A percentile compares a stretch with the other conserved stretches of the same genome.
phyloP scores from a whole-genome alignment of 345 rosid species.

The Aurinia saxatilis region DNA sequence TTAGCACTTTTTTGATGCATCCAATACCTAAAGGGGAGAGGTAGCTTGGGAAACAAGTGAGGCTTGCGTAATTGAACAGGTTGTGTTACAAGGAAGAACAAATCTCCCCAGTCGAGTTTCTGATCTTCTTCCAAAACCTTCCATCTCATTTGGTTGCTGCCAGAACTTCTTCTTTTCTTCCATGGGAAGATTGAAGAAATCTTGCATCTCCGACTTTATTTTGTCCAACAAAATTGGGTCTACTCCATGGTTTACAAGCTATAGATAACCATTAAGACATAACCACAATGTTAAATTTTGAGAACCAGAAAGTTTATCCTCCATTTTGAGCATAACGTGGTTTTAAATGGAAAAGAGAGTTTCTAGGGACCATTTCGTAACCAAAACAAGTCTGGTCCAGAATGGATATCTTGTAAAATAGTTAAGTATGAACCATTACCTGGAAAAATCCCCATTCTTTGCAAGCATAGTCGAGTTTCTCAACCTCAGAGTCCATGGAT shows the following conservation, averaged over 20 bases:
- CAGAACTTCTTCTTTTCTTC: constrained; percentile 29
- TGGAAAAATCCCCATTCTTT: too few species aligned
- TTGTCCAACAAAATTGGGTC: constrained; percentile 23
- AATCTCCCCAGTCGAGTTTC: constrained; percentile 34
- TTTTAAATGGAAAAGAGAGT: too few species aligned
- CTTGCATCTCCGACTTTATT: constrained; percentile 20
- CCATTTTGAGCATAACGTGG: neutral
- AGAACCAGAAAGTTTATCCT: neutral
- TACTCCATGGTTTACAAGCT: too few species aligned
- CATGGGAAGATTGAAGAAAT: constrained; percentile 31
- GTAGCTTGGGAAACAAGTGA: too few species aligned
- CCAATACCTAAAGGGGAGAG: constrained; percentile 23
- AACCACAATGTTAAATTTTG: neutral
- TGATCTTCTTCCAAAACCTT: constrained; percentile 34
- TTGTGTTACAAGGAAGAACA: constrained; percentile 7
- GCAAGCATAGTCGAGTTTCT: too few species aligned
- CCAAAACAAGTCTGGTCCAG: neutral
- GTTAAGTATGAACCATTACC: too few species aligned
- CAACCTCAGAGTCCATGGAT: too few species aligned
- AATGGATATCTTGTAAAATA: neutral
- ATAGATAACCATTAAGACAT: neutral
- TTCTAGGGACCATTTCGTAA: too few species aligned
- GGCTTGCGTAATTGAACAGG: constrained; percentile 22
- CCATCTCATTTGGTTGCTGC: constrained; percentile 16
- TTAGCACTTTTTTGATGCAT: neutral